A percentile compares a stretch with the other conserved stretches of the same genome.
These are phyloP conservation scores for Hypoxylon sp. DNA, from an alignment of 2,329 filamentous ascomycete genomes.

Conservation along the genomic window DNA sequence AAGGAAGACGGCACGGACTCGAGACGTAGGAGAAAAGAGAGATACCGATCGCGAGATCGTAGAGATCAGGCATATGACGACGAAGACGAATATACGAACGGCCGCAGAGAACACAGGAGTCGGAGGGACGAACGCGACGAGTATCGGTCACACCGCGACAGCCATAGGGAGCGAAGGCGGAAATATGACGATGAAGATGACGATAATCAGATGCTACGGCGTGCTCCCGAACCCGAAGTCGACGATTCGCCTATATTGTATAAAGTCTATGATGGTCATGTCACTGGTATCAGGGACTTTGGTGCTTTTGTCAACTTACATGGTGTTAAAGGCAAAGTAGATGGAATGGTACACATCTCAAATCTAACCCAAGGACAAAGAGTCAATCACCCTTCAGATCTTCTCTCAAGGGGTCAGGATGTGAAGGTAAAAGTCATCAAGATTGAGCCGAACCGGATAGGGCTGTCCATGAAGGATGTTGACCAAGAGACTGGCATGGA, in stretches of 20 bases:
- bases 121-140: conserved; percentile 65
- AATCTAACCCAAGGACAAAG: conserved; percentile 87
- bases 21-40: conserved; percentile 56
- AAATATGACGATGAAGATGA: conserved; percentile 61
- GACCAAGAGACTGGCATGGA: conserved; percentile 91
- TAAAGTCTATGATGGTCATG: conserved; percentile 91
- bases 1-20: conserved; percentile 59
- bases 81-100: conserved; percentile 54
- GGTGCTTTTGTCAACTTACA: conserved; percentile 95
- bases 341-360: conserved; percentile 94
- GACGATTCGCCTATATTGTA: conserved; percentile 85
- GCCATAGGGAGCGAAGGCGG: conserved; percentile 59
- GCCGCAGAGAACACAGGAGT: conserved; percentile 63
- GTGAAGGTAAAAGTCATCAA: conserved; percentile 95
- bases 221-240: conserved; percentile 78
- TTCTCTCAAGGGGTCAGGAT: conserved; percentile 82
- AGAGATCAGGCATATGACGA: conserved; percentile 55
- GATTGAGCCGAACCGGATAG: conserved; percentile 84
- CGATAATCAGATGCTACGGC: conserved; percentile 73
- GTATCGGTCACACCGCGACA: conserved; percentile 70
- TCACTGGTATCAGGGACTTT: conserved; percentile 95
- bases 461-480: conserved; percentile 96
- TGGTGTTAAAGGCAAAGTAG: conserved; percentile 88
- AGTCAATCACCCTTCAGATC: conserved; percentile 91
- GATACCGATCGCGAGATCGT: conserved; percentile 53